These are phyloP conservation scores for Neoboletus brunneissimus DNA, from an alignment of 768 basidiomycete species.

Conservation along the genomic window DNA sequence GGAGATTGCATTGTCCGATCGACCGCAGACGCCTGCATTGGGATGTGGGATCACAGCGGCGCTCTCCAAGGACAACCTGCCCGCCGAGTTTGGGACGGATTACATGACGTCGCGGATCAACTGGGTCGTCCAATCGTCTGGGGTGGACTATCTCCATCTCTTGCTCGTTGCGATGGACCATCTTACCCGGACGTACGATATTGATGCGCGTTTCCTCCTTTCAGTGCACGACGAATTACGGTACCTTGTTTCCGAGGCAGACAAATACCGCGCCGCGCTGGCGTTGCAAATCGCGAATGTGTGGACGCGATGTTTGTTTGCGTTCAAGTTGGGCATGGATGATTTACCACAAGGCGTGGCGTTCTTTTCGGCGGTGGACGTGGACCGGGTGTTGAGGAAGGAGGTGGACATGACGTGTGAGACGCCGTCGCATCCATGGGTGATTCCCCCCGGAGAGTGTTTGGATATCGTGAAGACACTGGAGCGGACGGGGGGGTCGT, in stretches of 20 bases:
- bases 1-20: constrained; percentile 83
- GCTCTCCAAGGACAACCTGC: constrained; percentile 85
- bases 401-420: constrained; percentile 96
- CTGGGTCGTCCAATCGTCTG: constrained; percentile 99
- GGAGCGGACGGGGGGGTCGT: constrained; percentile 66
- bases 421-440: constrained; percentile 84
- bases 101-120: constrained; percentile 98
- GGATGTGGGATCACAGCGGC: constrained; percentile 94
- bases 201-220: constrained; percentile 89
- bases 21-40: constrained; percentile 88
- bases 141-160: constrained; percentile 96
- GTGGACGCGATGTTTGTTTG: constrained; percentile 92
- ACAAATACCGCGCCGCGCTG: constrained; percentile 85
- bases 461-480: constrained; percentile 68
- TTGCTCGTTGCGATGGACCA: constrained; percentile 94
- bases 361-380: constrained; percentile 95
- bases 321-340: constrained; percentile 91
- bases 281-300: constrained; percentile 94
- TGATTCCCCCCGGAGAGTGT: constrained; percentile 87
- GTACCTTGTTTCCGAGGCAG: constrained; percentile 86
- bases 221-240: constrained; percentile 98
- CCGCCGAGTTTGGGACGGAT: constrained; percentile 74
- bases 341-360: constrained; percentile 94
- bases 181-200: constrained; percentile 74
- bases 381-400: constrained; percentile 88